A percentile compares a stretch with the other conserved stretches of the same genome.
These are phyloP conservation scores for Cryoendolithus antarcticus DNA, from an alignment of 2,329 filamentous ascomycete species.

Conservation along the genomic window DNA sequence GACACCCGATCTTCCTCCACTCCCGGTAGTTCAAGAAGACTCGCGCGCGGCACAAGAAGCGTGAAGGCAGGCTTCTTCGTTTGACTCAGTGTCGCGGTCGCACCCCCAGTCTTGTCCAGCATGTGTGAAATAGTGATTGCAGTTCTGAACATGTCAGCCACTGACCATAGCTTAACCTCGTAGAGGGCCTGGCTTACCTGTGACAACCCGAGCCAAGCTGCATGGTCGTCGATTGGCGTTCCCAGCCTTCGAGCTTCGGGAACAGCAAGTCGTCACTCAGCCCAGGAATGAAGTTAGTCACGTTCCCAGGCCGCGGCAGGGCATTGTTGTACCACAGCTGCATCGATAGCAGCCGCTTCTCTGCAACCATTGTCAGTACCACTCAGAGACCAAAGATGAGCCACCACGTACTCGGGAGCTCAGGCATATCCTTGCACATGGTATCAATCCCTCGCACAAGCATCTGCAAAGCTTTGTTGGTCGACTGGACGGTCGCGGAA, in stretches of 20 bases:
- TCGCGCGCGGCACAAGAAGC: slow-evolving; percentile 1
- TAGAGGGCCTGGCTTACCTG: slow-evolving; percentile 16
- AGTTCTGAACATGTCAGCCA: slow-evolving; percentile 8
- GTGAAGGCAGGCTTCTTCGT: background rate
- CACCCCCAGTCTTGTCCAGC: background rate
- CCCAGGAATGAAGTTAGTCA: slow-evolving; percentile 26
- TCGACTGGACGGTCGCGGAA: slow-evolving; percentile 26
- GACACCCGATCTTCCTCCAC: background rate
- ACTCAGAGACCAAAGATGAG: background rate
- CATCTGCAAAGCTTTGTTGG: slow-evolving; percentile 30
- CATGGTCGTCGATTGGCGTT: slow-evolving; percentile 22
- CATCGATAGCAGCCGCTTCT: slow-evolving; percentile 30
- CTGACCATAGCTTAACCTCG: background rate
- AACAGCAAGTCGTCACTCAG: slow-evolving; percentile 23
- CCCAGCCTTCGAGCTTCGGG: slow-evolving; percentile 27
- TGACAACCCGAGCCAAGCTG: slow-evolving; percentile 29
- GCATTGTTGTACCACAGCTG: slow-evolving; percentile 33
- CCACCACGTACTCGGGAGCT: slow-evolving; percentile 27
- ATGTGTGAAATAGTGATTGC: slow-evolving; percentile 10
- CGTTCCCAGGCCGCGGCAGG: slow-evolving; percentile 27
- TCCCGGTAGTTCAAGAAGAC: slow-evolving; percentile 1
- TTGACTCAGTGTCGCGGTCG: background rate
- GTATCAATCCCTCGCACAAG: slow-evolving; percentile 31
- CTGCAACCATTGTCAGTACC: slow-evolving; percentile 13
- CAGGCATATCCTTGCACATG: slow-evolving; percentile 27